Evolutionary conservation across 148 eudicot species (phyloP).

Genomic region (Dianthus caryophyllus): DNA sequence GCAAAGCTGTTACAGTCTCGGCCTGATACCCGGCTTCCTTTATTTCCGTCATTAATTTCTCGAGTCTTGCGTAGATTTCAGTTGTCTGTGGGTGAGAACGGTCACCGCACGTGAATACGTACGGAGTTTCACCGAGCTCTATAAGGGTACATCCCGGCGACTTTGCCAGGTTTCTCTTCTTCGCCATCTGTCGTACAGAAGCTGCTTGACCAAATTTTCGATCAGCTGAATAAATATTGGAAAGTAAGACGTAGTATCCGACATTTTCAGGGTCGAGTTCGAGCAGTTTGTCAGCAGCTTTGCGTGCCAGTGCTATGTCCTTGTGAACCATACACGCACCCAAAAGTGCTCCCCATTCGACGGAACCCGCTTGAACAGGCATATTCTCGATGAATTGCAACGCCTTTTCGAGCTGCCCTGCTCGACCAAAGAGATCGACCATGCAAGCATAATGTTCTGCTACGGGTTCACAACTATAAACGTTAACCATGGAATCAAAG

Average conservation of each 20-base stretch:
- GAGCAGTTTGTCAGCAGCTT: conserved; percentile 58
- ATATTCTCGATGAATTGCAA: conserved; percentile 51
- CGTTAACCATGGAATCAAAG: conserved; percentile 54
- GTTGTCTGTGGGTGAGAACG: conserved; percentile 42
- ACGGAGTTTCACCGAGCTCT: conserved; percentile 45
- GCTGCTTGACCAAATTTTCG: conserved; percentile 55
- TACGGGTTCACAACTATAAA: conserved; percentile 48
- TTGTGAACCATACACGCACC: conserved; percentile 6
- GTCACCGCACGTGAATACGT: conserved; percentile 63
- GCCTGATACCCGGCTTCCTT: conserved; percentile 65
- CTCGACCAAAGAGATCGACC: conserved; percentile 74
- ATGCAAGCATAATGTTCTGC: conserved; percentile 77
- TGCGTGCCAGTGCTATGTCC: conserved; percentile 38
- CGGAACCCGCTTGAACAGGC: conserved; percentile 57
- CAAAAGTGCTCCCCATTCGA: conserved; percentile 47
- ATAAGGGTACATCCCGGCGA: conserved; percentile 67
- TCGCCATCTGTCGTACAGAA: conserved; percentile 49
- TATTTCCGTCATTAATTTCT: conserved; percentile 56
- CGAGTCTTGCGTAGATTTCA: conserved; percentile 53
- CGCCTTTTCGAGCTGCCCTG: conserved; percentile 56
- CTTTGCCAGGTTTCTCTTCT: conserved; percentile 46
- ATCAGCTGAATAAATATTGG: conserved; percentile 57
- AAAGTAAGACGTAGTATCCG: conserved; percentile 60
- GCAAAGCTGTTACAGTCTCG: conserved; percentile 56
- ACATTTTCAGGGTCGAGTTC: conserved; percentile 61